These are phyloP conservation scores for Hypoxylon sp. DNA, from an alignment of 2,329 filamentous ascomycete species.

Conservation along the genomic window DNA sequence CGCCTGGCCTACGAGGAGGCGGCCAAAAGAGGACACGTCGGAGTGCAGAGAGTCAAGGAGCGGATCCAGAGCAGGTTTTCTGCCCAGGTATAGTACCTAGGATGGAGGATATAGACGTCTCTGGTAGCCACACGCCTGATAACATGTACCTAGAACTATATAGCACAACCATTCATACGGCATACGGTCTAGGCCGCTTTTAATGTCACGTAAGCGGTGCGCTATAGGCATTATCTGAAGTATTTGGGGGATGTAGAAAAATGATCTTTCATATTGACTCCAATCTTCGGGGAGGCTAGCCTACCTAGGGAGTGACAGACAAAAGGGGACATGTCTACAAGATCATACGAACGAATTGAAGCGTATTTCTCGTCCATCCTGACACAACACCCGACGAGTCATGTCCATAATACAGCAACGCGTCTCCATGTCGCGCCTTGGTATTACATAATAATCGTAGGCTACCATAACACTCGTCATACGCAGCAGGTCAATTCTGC, in stretches of 20 bases:
- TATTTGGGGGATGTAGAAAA: background rate
- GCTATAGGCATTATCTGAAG: background rate
- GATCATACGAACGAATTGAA: background rate
- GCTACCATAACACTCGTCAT: background rate
- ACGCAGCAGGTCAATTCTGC: background rate
- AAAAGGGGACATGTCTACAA: background rate
- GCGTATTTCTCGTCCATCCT: background rate
- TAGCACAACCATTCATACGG: background rate
- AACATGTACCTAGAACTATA: background rate
- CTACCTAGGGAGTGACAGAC: background rate
- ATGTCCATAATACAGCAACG: background rate
- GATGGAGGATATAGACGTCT: background rate
- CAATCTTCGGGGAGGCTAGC: background rate
- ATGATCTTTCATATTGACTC: background rate
- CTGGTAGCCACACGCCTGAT: background rate
- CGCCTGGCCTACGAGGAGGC: conserved; percentile 59
- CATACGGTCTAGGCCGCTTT: background rate
- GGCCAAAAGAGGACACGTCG: conserved; percentile 41
- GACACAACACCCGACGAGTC: background rate
- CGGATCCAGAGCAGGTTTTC: conserved; percentile 22
- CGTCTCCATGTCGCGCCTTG: background rate
- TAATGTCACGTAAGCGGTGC: background rate
- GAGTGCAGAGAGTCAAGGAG: conserved; percentile 50
- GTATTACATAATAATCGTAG: background rate
- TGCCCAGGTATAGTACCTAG: conserved; percentile 5